Evolutionary conservation across 2,329 filamentous ascomycete species (phyloP).

Genomic region (Monosporascus sp.): DNA sequence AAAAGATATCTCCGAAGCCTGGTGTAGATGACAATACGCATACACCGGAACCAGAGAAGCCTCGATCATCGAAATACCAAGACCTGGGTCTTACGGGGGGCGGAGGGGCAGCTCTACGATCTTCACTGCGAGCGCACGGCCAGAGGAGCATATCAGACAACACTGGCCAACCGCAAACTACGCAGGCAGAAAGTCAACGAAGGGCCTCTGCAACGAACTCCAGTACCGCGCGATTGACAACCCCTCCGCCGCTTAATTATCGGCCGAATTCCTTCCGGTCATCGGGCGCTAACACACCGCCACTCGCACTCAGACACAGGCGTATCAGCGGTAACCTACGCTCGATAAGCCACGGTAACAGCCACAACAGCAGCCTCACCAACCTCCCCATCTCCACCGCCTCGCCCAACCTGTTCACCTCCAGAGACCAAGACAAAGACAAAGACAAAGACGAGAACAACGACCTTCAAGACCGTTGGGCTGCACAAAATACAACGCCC

Average conservation of each 20-base stretch:
- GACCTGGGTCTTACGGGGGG: conserved; percentile 9
- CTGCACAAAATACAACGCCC: conserved; percentile 47
- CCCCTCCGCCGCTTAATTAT: conserved; percentile 49
- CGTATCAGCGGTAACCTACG: conserved; percentile 73
- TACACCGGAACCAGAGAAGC: conserved; percentile 14
- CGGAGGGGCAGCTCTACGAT: conserved; percentile 10
- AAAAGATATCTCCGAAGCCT: conserved; percentile 7
- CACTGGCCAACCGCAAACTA: conserved; percentile 15
- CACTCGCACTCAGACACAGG: conserved; percentile 56
- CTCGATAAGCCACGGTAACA: conserved; percentile 55
- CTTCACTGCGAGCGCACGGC: conserved; percentile 13
- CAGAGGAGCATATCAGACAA: conserved; percentile 38
- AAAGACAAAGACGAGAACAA: conserved; percentile 17
- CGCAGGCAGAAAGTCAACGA: conserved; percentile 16
- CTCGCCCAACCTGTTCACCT: conserved; percentile 30
- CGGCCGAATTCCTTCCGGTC: conserved; percentile 55
- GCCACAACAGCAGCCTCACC: conserved; percentile 15
- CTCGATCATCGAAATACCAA: conserved; percentile 14
- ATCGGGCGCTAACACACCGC: conserved; percentile 53
- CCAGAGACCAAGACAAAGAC: conserved; percentile 38
- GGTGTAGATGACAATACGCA: conserved; percentile 4
- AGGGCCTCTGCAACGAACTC: conserved; percentile 50
- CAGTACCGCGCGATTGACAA: conserved; percentile 45
- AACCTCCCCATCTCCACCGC: conserved; percentile 5
- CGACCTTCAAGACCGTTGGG: conserved; percentile 1